Evolutionary conservation across 140 eudicot species (phyloP).

Genomic region (Erigeron philadelphicus): DNA sequence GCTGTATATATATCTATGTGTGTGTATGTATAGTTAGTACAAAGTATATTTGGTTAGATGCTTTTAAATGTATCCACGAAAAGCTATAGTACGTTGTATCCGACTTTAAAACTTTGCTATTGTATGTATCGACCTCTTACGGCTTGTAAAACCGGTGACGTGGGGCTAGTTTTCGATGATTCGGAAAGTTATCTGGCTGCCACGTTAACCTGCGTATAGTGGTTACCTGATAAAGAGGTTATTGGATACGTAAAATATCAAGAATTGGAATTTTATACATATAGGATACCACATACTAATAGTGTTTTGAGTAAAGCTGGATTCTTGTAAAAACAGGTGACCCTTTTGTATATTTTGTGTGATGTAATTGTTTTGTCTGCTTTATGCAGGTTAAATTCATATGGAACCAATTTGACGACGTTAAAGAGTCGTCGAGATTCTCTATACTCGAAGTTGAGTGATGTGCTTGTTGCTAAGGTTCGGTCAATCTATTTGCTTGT

Average conservation of each 20-base stretch:
- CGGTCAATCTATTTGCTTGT: slow-evolving; percentile 3
- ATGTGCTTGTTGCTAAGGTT: slow-evolving; percentile 77
- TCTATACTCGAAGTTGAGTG: slow-evolving; percentile 50
- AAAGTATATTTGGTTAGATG: neutral
- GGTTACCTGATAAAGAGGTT: too few relatives aligned
- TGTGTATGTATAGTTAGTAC: neutral
- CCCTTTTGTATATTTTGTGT: too few relatives aligned
- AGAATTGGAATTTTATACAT: too few relatives aligned
- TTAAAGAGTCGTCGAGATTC: slow-evolving; percentile 60
- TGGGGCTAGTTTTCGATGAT: too few relatives aligned
- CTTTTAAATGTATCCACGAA: neutral
- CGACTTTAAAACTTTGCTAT: too few relatives aligned
- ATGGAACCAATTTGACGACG: slow-evolving; percentile 46
- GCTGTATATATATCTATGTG: neutral
- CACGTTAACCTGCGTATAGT: too few relatives aligned
- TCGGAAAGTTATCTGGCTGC: too few relatives aligned
- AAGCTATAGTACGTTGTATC: too few relatives aligned
- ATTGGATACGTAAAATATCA: too few relatives aligned
- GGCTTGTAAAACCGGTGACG: too few relatives aligned
- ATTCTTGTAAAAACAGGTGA: neutral
- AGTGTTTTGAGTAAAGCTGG: neutral
- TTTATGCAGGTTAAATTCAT: slow-evolving; percentile 58
- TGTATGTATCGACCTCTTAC: too few relatives aligned
- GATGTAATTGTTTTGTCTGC: neutral
- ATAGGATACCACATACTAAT: neutral